Evolutionary conservation across 306 rosid genomes (phyloP), one percentile per base, ranked within the genome.

Genomic region (Clitoria ternatea): DNA sequence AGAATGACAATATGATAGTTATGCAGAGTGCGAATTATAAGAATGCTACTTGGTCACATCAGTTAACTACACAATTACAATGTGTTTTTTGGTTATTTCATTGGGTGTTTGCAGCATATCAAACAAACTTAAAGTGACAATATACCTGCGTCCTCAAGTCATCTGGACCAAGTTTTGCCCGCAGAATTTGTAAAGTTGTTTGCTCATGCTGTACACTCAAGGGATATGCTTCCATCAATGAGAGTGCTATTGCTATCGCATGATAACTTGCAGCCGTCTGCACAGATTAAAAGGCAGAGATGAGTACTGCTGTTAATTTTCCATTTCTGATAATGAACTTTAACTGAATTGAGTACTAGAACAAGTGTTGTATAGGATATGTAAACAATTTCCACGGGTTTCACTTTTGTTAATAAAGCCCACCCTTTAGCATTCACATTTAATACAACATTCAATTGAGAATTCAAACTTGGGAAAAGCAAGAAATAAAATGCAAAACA

Each of bases 261-360:
- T 89, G 92, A 80, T 89, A 89, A 75, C 96, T 89, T 32, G 92
- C 96, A n/a, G 92, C 92, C 6, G 92, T 87, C 92, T 89, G 85
- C 68, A 81, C 49, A 68, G 3, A 55, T 61, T 59, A 33, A 23
- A 45, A 61, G 15, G 36, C 32, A 47, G 50, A 44, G 6, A 57
- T 30, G 29, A 48, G 42, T 61, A 72, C 52, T 72, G 20, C 14
- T 14, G 17, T 55, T 42, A 27, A 6, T 42, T 54, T 56, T 18
- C 10, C 13, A 29, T 27, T 70, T 10, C 22, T n/a, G 5, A 26
- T n/a, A 2, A 26, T 56, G 66, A 9, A 42, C 29, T 40, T 18
- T 29, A 0, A 17, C 22, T 12, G 39, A 2, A 19, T 3, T 13
- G 26, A 15, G 53, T 40, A 15, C 3, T 37, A 44, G 22, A 70